A percentile compares a stretch with the other conserved stretches of the same genome.
phyloP scores from a whole-genome alignment of 2,329 filamentous ascomycete species.

The Ceratocystiopsis minuta region DNA sequence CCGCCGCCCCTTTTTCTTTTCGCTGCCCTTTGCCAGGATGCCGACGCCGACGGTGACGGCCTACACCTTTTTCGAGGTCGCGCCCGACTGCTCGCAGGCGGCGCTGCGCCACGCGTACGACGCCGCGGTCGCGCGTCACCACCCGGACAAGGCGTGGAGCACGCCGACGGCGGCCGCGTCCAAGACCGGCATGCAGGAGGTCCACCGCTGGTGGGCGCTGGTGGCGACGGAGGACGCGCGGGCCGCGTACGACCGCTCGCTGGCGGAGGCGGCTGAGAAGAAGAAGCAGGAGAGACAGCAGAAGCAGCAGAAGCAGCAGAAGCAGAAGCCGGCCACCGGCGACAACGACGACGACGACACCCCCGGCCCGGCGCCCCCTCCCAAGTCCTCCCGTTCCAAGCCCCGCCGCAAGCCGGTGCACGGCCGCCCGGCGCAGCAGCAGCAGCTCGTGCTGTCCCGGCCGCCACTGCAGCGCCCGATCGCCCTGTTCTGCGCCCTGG shows the following conservation, averaged over 20 bases:
- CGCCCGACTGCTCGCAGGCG: background rate
- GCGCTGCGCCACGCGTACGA: background rate
- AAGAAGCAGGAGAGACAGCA: background rate
- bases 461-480: too few species aligned
- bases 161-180: background rate
- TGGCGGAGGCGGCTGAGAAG: background rate
- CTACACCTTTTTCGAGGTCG: background rate
- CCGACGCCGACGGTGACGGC: too few species aligned
- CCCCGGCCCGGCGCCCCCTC: too few species aligned
- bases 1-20: too few species aligned
- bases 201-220: background rate
- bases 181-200: conserved; percentile 1
- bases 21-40: too few species aligned
- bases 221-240: background rate
- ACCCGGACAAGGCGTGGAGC: background rate
- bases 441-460: too few species aligned
- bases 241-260: background rate
- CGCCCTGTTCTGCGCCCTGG: too few species aligned
- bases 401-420: too few species aligned
- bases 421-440: too few species aligned
- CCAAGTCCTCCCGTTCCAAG: too few species aligned
- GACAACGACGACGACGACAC: too few species aligned
- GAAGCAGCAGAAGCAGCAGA: background rate
- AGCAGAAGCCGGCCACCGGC: too few species aligned
- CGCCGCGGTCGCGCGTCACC: background rate